Evolutionary conservation across 2,329 filamentous ascomycete species (phyloP), one percentile per base, ranked within the genome.

Genomic region (Didymellaceae sp.): DNA sequence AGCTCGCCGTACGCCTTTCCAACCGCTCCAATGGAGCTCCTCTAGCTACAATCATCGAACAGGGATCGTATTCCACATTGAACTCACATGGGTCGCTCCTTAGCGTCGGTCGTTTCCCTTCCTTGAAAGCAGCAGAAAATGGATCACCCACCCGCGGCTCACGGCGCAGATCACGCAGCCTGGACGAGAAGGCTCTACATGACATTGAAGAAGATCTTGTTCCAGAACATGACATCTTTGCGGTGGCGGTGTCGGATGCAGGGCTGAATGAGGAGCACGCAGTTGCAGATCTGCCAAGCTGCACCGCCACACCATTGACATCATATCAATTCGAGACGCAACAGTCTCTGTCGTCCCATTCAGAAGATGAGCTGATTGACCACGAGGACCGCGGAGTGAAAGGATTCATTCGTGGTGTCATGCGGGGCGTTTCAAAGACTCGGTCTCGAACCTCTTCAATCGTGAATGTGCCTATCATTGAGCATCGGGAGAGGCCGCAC

Each of bases 31-130:
- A 71, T 56, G 72, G 70, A 44, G 71, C 63, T 26, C 72, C 72
- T 10, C 70, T 78, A n/a, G 72, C 71, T 21, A 76, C 75, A 11
- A 78, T 79, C 50, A 59, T 73, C 30, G 76, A 78, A 59, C 74
- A 73, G 41, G 66, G 62, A 51, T 78, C 76, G 11, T 63, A 68
- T 34, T 72, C 72, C 10, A 77, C 75, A 8, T 63, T 78, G 18
- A 65, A 67, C 34, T 73, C 74, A 7, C 54, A 63, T 32, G 57
- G 57, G 9, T 73, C 72, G 13, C 42, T 64, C n/a, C 48, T 62
- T 37, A 62, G 55, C 41, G 41, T 60, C 20, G 55, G 53, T 14
- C 59, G 52, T n/a, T 55, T 59, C 40, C 51, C 63, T 31, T 60
- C 59, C 18, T 24, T 60, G 25, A 53, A 54, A 24, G 31, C 45